These are phyloP conservation scores for Globisporangium megalacanthum DNA, from an alignment of 352 stramenopile genomes.

Conservation along the genomic window DNA sequence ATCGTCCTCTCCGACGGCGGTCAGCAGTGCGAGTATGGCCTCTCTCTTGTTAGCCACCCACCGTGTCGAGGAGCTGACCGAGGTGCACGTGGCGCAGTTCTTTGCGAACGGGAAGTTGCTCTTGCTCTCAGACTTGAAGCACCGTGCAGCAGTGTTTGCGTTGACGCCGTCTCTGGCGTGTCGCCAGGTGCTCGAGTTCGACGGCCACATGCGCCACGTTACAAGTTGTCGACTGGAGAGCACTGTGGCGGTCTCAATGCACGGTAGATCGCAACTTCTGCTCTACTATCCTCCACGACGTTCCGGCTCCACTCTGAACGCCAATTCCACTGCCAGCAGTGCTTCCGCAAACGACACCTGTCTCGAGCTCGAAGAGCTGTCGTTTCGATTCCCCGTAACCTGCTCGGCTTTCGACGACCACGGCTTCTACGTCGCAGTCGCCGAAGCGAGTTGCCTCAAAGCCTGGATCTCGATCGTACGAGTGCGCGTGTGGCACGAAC, in stretches of 20 bases:
- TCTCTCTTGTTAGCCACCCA: conserved; percentile 7
- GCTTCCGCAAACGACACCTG: background rate
- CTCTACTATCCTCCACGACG: conserved; percentile 7
- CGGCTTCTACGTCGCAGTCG: conserved; percentile 32
- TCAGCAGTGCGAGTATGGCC: background rate
- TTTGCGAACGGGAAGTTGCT: conserved; percentile 18
- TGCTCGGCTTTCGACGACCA: conserved; percentile 30
- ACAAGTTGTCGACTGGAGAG: conserved; percentile 4
- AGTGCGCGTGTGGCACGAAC: conserved; percentile 11
- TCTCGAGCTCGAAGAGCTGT: conserved; percentile 11
- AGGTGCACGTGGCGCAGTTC: conserved; percentile 21
- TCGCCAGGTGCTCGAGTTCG: conserved; percentile 11
- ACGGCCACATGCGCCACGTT: conserved; percentile 22
- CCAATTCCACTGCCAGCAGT: background rate
- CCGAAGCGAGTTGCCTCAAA: conserved; percentile 42
- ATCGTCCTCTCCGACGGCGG: background rate
- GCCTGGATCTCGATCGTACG: conserved; percentile 50
- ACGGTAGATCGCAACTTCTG: conserved; percentile 21
- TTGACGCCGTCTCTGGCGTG: conserved; percentile 10
- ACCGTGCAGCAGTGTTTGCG: conserved; percentile 7
- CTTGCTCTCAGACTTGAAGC: conserved; percentile 27
- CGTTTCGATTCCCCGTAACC: conserved; percentile 35
- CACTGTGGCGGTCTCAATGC: conserved; percentile 22
- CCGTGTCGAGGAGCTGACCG: background rate
- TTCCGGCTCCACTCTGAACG: background rate